Percentiles rank a stretch among this genome's conserved stretches.
phyloP scores from a whole-genome alignment of 306 rosid species.

The Oxytropis ochrocephala region DNA sequence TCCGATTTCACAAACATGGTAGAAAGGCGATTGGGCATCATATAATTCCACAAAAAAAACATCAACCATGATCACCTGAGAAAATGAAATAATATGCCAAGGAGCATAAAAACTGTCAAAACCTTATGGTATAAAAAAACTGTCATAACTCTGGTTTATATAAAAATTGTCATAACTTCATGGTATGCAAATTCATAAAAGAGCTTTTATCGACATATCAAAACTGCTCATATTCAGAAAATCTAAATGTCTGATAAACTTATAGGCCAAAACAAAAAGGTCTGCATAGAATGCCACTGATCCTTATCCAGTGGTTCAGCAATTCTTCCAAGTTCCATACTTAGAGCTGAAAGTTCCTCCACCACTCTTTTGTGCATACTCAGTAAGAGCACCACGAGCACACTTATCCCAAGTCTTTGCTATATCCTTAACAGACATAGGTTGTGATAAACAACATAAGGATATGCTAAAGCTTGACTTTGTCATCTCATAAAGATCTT shows the following conservation, averaged over 20 bases:
- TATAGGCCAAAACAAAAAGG: not conserved
- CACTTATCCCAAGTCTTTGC: constrained; percentile 82
- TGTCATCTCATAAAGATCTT: constrained; percentile 79
- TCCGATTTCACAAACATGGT: not conserved
- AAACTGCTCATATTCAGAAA: not conserved
- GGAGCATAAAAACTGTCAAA: not conserved
- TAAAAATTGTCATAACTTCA: not conserved
- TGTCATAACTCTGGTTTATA: not conserved
- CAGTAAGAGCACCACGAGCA: constrained; percentile 65
- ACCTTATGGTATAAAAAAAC: not conserved
- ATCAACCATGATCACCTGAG: not conserved
- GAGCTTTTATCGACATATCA: not conserved
- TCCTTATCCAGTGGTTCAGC: constrained; percentile 43
- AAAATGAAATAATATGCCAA: not conserved
- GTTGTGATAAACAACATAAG: constrained; percentile 67
- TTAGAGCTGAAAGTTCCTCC: constrained; percentile 94
- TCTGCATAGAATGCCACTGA: not conserved
- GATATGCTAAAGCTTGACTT: constrained; percentile 73
- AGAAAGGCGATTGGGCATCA: not conserved
- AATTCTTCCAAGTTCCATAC: constrained; percentile 79
- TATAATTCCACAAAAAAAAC: not conserved
- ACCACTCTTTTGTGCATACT: constrained; percentile 79
- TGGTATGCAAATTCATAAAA: not conserved
- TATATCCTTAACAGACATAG: constrained; percentile 72
- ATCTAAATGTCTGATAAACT: not conserved